Percentiles rank a stretch among this genome's conserved stretches.
Evolutionary conservation across 352 stramenopile genomes (phyloP).

Genomic region (Phytophthora pini): DNA sequence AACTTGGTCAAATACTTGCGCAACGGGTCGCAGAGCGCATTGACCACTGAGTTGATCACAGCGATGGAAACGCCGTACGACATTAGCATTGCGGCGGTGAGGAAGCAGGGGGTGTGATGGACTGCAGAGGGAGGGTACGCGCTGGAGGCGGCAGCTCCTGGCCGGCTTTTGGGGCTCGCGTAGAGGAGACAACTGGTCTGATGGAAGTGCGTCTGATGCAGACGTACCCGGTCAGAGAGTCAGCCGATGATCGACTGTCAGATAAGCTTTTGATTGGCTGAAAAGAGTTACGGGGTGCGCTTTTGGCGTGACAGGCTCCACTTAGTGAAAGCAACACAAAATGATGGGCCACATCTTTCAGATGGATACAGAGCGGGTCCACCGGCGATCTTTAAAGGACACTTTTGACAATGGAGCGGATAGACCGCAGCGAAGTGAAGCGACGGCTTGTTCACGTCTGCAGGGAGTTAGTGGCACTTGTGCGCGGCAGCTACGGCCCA

Average conservation of each 20-base stretch:
- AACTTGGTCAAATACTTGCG: conserved; percentile 87
- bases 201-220: conserved; percentile 16
- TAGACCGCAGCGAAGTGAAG: conserved; percentile 36
- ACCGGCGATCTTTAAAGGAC: conserved; percentile 27
- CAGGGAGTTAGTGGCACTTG: conserved; percentile 35
- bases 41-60: conserved; percentile 82
- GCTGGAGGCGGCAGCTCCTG: conserved; percentile 12
- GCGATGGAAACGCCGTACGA: conserved; percentile 77
- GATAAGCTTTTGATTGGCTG: conserved; percentile 13
- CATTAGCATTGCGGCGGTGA: conserved; percentile 48
- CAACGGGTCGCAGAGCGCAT: conserved; percentile 80
- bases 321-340: conserved; percentile 28
- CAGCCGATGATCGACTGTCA: conserved; percentile 5
- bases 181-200: conserved; percentile 21
- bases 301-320: conserved; percentile 5
- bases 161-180: conserved; percentile 13
- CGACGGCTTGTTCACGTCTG: conserved; percentile 38
- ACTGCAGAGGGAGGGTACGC: conserved; percentile 7
- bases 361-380: conserved; percentile 18
- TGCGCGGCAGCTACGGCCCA: conserved; percentile 54
- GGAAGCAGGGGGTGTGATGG: not conserved
- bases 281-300: conserved; percentile 7
- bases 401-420: conserved; percentile 5
- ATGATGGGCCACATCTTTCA: not conserved
- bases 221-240: conserved; percentile 27